Base-by-base conservation (phyloP, 805 yeast species). In the Candida sithepensis region DNA sequence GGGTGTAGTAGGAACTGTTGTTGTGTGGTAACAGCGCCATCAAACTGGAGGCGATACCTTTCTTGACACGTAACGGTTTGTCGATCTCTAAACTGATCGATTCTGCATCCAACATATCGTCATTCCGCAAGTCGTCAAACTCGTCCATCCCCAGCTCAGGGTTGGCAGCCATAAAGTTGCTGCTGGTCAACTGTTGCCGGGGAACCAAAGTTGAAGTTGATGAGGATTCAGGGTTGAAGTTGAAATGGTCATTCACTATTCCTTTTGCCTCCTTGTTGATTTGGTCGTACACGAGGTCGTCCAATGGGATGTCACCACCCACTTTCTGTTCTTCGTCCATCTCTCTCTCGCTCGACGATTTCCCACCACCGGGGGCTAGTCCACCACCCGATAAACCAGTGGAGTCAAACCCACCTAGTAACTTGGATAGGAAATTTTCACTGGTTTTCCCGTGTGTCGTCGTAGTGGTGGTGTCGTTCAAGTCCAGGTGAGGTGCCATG, bases 1-100 rank as follows among this genome's bases (percentile, higher is more conserved):
- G 47, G 18, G 40, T 45, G 4, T 40, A 44, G 3, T 23, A 32
- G 9, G 28, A 39, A 21, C 16, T 16, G 39, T 48, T 36, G 39
- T 48, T 36, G 61, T 75, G 57, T 74, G 70, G 52, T 33, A 46
- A 28, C 16, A 49, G 50, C 4, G 82, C 77, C 53, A 90, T 71
- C 52, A 90, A 72, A 1, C 92, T 81, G 0, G 96, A 87, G 24
- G 90, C 73, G 16, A 90, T 92, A 65, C 97, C 97, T 22, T 90
- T 90, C 55, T 85, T 85, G 12, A 88, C 91, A 45, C 77, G 77
- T 38, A 74, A 71, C 0, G 85, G 86, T 28, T 53, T 56, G 20
- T 54, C 53, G 0, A 49, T 42, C 9, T 48, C 14, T 6, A 85
- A 80, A 0, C 84, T 77, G 2, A 81, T 75, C 45, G 77, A 72